Base-by-base conservation (phyloP, 2,329 filamentous ascomycete species). In the Didymosphaeria variabile region DNA sequence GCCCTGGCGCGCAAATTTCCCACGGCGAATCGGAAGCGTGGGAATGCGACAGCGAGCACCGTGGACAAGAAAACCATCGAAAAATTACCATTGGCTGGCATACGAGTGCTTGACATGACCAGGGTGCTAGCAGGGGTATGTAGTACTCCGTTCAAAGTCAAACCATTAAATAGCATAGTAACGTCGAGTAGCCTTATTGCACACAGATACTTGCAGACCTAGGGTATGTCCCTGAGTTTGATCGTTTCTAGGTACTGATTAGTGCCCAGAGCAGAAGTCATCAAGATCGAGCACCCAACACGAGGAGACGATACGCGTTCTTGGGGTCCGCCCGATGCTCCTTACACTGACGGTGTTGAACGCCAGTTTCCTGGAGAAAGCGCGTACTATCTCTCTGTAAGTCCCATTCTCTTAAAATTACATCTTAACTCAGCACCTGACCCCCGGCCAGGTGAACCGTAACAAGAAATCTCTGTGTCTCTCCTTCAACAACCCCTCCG, bases 171-270 rank as follows among this genome's bases (percentile, higher is more conserved):
- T 53, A 17, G 29, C 34, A 34, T 53, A 57, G 63, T 75, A 60
- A 75, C 63, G 45, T 13, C n/a, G 38, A 62, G 19, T 72, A 97
- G 92, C 95, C 95, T 67, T 98, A 97, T 75, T 97, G 93, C 73
- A 98, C 95, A 40, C 95, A 99, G 77, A 97, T 99, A 56, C 82
- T 99, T 7, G 95, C 94, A 57, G 95, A 99, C 79, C 85, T 98
- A 68, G 95, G 94, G 94, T 97, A 87, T 52, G 70, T 34, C 45
- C 42, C 19, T 69, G 61, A 71, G 23, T 8, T 47, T 8, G 40
- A 21, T 45, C 10, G 2, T 32, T 9, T 5, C 32, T n/a, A 36
- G 53, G 58, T 63, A 63, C 36, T 69, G 15, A 59, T 32, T 34
- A 62, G 62, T 51, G 61, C 31, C 0, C 69, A 96, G 93, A 66